Evolutionary conservation across 352 stramenopile species (phyloP).

Genomic region (Thraustochytrium striatum): DNA sequence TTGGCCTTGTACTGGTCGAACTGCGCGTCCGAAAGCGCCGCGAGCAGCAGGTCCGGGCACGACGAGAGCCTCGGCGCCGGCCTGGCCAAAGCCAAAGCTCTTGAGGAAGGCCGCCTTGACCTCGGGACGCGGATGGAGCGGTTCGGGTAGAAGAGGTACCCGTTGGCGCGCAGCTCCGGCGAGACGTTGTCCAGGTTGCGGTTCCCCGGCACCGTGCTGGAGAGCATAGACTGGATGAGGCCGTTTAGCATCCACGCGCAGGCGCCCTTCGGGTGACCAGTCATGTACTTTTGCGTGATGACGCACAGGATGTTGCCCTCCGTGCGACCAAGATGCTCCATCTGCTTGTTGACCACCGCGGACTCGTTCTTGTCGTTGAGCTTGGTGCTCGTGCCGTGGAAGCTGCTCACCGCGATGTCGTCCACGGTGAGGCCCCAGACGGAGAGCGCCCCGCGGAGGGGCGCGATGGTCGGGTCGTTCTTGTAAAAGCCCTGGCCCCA

Average conservation of each 20-base stretch:
- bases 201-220: slow-evolving; percentile 70
- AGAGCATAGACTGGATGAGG: slow-evolving; percentile 70
- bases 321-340: slow-evolving; percentile 68
- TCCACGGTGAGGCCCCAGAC: slow-evolving; percentile 73
- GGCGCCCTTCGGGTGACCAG: slow-evolving; percentile 72
- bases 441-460: slow-evolving; percentile 67
- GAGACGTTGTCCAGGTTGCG: slow-evolving; percentile 74
- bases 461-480: slow-evolving; percentile 64
- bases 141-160: slow-evolving; percentile 74
- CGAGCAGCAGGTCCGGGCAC: slow-evolving; percentile 63
- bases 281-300: slow-evolving; percentile 74
- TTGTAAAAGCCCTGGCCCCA: slow-evolving; percentile 69
- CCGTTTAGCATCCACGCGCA: slow-evolving; percentile 76
- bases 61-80: slow-evolving; percentile 47
- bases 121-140: slow-evolving; percentile 59
- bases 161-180: slow-evolving; percentile 65
- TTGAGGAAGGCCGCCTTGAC: slow-evolving; percentile 49
- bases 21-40: slow-evolving; percentile 59
- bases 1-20: slow-evolving; percentile 64
- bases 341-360: slow-evolving; percentile 75
- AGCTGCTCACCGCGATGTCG: slow-evolving; percentile 72
- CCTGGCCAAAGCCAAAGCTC: slow-evolving; percentile 54
- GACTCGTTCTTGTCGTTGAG: slow-evolving; percentile 80
- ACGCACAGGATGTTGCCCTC: slow-evolving; percentile 69
- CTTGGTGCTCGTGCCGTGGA: slow-evolving; percentile 73